These are phyloP conservation scores for Skeletonema grethae DNA, from an alignment of 108 stramenopile species.

Conservation along the genomic window DNA sequence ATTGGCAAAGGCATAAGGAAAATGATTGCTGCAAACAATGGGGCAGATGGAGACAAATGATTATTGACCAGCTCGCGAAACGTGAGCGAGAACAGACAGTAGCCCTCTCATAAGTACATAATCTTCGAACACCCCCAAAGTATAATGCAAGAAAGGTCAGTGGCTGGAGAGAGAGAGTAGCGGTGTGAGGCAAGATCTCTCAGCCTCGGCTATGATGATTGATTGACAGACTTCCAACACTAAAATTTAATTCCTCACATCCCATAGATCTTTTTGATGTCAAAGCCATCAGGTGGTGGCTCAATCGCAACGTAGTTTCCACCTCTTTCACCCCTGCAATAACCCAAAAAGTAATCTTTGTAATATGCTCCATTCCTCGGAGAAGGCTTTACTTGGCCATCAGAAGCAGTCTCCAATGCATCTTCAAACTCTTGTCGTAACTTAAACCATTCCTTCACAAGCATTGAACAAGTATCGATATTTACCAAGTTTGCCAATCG, in stretches of 20 bases:
- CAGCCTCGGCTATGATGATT: too few relatives aligned
- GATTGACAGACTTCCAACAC: too few relatives aligned
- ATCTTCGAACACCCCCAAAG: too few relatives aligned
- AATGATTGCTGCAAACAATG: too few relatives aligned
- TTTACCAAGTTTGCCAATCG: constrained; percentile 53
- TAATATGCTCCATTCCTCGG: constrained; percentile 49
- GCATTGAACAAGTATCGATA: constrained; percentile 59
- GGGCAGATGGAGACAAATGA: too few relatives aligned
- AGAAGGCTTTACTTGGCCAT: constrained; percentile 31
- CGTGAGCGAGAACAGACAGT: too few relatives aligned
- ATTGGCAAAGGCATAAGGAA: too few relatives aligned
- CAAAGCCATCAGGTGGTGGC: constrained; percentile 56
- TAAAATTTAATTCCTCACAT: constrained; percentile 19
- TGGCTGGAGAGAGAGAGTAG: too few relatives aligned
- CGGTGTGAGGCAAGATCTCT: too few relatives aligned
- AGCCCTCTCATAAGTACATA: too few relatives aligned
- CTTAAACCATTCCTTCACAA: constrained; percentile 84
- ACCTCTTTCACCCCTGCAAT: constrained; percentile 36
- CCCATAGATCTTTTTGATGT: constrained; percentile 55
- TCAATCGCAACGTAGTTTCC: constrained; percentile 57
- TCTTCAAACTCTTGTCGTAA: constrained; percentile 73
- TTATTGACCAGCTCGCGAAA: too few relatives aligned
- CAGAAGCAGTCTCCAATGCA: constrained; percentile 40
- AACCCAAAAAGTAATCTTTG: constrained; percentile 63
- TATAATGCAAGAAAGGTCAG: too few relatives aligned